Conservation (phyloP, 148 eudicot genomes). For the Mesembryanthemum crystallinum region DNA sequence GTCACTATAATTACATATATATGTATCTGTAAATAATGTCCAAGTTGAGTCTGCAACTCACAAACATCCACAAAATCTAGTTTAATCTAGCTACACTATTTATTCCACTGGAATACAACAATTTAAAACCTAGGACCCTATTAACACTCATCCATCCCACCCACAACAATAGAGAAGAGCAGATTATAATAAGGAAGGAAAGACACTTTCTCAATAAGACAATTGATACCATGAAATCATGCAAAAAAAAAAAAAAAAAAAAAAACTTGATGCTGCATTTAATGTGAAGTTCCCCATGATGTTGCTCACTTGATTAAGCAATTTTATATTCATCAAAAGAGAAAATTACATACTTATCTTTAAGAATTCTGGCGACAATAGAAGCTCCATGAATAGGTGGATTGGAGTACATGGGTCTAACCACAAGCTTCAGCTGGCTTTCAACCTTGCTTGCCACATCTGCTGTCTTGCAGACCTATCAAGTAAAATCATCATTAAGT, state of each 20-base stretch:
- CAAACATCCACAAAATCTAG: neutral
- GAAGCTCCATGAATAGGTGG: conserved; percentile 58
- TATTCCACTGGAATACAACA: neutral
- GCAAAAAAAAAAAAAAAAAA: too few relatives aligned
- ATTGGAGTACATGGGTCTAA: conserved; percentile 49
- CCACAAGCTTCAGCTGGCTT: conserved; percentile 54
- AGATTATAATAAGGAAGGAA: neutral
- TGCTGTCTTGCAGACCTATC: conserved; percentile 41
- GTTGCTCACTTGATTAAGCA: neutral
- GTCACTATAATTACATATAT: neutral
- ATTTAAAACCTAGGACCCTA: neutral
- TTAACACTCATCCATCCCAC: neutral
- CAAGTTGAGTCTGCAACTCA: neutral
- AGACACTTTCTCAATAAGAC: neutral
- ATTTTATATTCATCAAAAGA: neutral
- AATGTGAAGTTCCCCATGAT: neutral
- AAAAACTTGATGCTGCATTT: neutral
- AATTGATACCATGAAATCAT: neutral
- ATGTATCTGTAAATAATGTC: neutral
- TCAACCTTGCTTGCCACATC: conserved; percentile 44
- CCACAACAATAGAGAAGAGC: neutral
- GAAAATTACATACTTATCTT: conserved; percentile 31
- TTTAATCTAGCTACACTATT: neutral
- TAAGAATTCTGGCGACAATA: conserved; percentile 44
- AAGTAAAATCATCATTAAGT: conserved; percentile 1